phyloP scores from a whole-genome alignment of 805 yeast genomes.

The Candida parachauliodes region DNA sequence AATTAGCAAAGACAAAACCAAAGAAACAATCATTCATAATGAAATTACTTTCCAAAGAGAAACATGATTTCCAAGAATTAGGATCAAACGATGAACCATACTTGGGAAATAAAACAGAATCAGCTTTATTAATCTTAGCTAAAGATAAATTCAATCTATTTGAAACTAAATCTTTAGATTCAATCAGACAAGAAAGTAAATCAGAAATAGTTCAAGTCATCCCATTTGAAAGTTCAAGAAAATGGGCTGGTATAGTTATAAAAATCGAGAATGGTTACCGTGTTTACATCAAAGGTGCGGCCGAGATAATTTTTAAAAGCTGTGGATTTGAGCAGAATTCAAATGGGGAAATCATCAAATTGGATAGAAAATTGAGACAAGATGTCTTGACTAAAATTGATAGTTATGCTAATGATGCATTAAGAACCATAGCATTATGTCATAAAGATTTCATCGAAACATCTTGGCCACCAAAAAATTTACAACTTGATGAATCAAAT shows the following conservation, averaged over 20 bases:
- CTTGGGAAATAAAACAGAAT: conserved; percentile 92
- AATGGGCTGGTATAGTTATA: conserved; percentile 85
- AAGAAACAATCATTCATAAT: conserved; percentile 24
- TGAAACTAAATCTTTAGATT: conserved; percentile 39
- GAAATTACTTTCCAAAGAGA: conserved; percentile 18
- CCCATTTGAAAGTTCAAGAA: conserved; percentile 89
- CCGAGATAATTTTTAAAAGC: conserved; percentile 72
- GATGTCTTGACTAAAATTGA: conserved; percentile 34
- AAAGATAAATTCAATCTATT: conserved; percentile 49
- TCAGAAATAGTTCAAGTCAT: conserved; percentile 58
- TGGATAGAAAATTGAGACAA: conserved; percentile 28
- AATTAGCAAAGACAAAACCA: conserved; percentile 25
- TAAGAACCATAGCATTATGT: conserved; percentile 85
- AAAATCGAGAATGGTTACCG: conserved; percentile 49
- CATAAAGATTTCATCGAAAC: conserved; percentile 61
- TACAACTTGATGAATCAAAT: conserved; percentile 18
- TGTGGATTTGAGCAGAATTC: conserved; percentile 44
- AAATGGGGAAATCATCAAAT: conserved; percentile 22
- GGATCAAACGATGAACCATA: conserved; percentile 50
- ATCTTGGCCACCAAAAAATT: conserved; percentile 68
- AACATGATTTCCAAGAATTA: conserved; percentile 13
- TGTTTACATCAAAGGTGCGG: conserved; percentile 86
- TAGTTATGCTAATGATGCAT: conserved; percentile 68
- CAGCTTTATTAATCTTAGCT: conserved; percentile 76
- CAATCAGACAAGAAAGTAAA: conserved; percentile 21